Conservation (phyloP, 2,329 filamentous ascomycete species). For the Hypocreales sp. region DNA sequence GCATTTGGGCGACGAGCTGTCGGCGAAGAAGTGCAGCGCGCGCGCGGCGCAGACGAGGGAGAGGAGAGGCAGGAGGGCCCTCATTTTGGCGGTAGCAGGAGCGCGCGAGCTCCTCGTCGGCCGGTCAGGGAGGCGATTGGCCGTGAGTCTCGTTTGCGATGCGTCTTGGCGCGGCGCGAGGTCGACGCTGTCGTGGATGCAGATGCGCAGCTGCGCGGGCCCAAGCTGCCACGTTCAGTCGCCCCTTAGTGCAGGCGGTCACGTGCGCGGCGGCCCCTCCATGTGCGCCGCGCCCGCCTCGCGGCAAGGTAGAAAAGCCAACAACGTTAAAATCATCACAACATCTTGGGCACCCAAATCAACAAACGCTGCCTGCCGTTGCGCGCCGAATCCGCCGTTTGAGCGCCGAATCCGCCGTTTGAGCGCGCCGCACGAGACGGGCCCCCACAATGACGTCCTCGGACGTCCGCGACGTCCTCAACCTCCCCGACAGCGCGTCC, state of each 20-base stretch:
- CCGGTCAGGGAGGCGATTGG: too few species aligned
- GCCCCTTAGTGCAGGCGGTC: too few species aligned
- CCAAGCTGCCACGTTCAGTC: constrained; percentile 40
- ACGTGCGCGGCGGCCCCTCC: constrained; percentile 13
- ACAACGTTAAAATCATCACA: background rate
- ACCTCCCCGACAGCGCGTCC: constrained; percentile 46
- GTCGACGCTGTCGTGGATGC: too few species aligned
- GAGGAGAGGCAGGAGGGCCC: constrained; percentile 47
- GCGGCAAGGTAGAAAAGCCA: background rate
- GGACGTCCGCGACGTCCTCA: constrained; percentile 80
- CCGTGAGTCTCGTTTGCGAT: too few species aligned
- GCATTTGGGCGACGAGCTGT: constrained; percentile 74
- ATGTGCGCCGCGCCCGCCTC: background rate
- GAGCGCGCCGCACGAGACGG: too few species aligned
- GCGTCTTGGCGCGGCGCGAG: too few species aligned
- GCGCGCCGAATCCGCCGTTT: constrained; percentile 5
- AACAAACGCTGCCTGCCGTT: too few species aligned
- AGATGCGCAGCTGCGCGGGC: too few species aligned
- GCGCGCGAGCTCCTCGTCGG: background rate
- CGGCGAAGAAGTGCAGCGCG: constrained; percentile 91
- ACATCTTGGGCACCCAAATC: too few species aligned
- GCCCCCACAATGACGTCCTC: constrained; percentile 61
- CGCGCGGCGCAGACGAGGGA: constrained; percentile 51
- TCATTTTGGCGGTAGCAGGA: constrained; percentile 27
- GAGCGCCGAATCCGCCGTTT: background rate